These are phyloP conservation scores for Trichoderma hamatum DNA, from an alignment of 2,329 filamentous ascomycete species.

Conservation along the genomic window DNA sequence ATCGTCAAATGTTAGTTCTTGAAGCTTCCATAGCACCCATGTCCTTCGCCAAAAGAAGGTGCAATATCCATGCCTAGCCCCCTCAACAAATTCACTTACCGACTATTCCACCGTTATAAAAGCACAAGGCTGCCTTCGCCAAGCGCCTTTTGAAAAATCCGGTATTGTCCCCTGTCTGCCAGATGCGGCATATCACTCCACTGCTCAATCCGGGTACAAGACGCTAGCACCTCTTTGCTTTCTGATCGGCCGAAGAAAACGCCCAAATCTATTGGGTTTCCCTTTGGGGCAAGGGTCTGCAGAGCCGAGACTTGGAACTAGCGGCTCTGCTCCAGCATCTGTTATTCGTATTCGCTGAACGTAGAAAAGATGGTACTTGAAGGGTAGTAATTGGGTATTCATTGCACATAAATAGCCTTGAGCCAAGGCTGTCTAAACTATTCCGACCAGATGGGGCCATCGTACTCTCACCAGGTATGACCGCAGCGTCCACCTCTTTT, in stretches of 20 bases:
- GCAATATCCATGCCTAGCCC: neutral
- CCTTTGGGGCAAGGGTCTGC: neutral
- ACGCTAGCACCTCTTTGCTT: neutral
- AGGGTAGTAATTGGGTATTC: constrained; percentile 6
- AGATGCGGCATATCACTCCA: neutral
- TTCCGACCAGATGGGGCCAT: neutral
- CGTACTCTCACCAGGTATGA: neutral
- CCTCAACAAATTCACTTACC: constrained; percentile 4
- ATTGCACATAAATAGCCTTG: constrained; percentile 16
- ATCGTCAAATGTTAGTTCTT: neutral
- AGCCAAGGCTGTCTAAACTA: constrained; percentile 8
- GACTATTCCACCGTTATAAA: neutral
- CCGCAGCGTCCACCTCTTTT: neutral
- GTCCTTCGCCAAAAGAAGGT: neutral
- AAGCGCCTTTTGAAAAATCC: neutral
- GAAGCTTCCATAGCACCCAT: neutral
- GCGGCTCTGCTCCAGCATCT: neutral
- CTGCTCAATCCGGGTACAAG: neutral
- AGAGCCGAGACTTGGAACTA: neutral
- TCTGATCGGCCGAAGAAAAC: neutral
- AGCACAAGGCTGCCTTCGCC: neutral
- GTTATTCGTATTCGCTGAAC: neutral
- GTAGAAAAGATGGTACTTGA: neutral
- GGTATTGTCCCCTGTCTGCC: neutral
- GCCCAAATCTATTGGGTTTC: neutral